These are phyloP conservation scores for Cryptococcus depauperatus DNA, from an alignment of 1,284 basidiomycete genomes.

Conservation along the genomic window DNA sequence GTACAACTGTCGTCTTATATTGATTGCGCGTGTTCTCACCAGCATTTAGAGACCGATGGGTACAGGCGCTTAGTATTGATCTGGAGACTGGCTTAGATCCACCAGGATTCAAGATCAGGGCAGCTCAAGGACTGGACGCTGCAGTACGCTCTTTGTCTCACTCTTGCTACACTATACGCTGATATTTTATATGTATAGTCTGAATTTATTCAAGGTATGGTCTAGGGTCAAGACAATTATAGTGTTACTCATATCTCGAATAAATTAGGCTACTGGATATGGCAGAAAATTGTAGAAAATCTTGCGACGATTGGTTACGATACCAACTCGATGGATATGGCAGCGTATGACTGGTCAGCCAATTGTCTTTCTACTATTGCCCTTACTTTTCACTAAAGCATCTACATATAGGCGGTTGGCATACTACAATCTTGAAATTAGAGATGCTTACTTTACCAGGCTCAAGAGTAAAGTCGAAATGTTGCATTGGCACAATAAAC, in stretches of 20 bases:
- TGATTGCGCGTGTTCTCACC: not conserved
- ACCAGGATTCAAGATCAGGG: slow-evolving; percentile 76
- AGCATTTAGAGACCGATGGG: slow-evolving; percentile 72
- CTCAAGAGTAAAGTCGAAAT: slow-evolving; percentile 80
- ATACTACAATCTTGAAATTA: slow-evolving; percentile 80
- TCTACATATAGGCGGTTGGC: slow-evolving; percentile 55
- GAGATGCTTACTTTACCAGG: slow-evolving; percentile 86
- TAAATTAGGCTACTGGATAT: slow-evolving; percentile 95
- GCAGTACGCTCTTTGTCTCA: slow-evolving; percentile 34
- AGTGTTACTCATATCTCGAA: too few relatives aligned
- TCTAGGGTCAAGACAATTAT: too few relatives aligned
- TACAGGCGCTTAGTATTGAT: slow-evolving; percentile 82
- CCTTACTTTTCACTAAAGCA: not conserved
- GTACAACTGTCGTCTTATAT: slow-evolving; percentile 11
- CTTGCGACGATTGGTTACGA: slow-evolving; percentile 85
- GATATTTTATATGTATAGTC: slow-evolving; percentile 47
- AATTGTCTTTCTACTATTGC: slow-evolving; percentile 3
- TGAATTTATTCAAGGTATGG: slow-evolving; percentile 68
- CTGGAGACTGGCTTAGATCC: slow-evolving; percentile 87
- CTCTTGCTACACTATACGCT: slow-evolving; percentile 42
- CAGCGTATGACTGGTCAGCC: slow-evolving; percentile 72
- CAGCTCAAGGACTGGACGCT: slow-evolving; percentile 66
- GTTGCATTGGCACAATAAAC: slow-evolving; percentile 61
- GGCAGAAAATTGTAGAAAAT: slow-evolving; percentile 90
- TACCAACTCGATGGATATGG: slow-evolving; percentile 77